phyloP scores from a whole-genome alignment of 495 filamentous ascomycete genomes.

The Chaetomium tenue region DNA sequence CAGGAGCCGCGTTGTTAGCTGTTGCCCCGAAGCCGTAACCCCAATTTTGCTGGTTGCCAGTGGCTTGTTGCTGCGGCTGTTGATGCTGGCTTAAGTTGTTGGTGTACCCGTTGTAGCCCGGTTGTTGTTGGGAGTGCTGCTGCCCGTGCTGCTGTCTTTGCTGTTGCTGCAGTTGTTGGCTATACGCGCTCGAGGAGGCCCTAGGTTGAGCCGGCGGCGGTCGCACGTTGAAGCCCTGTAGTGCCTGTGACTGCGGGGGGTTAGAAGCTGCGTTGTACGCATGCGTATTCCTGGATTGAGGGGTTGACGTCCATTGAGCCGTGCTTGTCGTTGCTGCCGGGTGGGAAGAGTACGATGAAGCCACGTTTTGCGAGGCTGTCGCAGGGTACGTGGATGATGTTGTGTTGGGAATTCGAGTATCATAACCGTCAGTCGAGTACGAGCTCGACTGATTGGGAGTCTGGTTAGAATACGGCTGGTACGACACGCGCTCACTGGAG shows the following conservation, averaged over 20 bases:
- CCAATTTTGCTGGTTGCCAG: constrained; percentile 25
- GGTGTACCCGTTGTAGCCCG: constrained; percentile 14
- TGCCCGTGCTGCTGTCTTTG: constrained; percentile 28
- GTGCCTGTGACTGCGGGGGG: constrained; percentile 25
- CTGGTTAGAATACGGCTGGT: constrained; percentile 29
- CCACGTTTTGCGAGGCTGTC: constrained; percentile 25
- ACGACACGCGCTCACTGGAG: constrained; percentile 26
- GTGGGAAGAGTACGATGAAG: constrained; percentile 28
- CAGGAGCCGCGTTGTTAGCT: constrained; percentile 15
- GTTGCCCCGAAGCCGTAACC: constrained; percentile 22
- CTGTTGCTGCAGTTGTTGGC: constrained; percentile 30
- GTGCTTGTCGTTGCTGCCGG: constrained; percentile 22
- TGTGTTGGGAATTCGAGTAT: constrained; percentile 18
- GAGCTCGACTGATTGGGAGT: constrained; percentile 22
- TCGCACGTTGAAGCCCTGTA: constrained; percentile 32
- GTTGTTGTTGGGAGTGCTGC: constrained; percentile 23
- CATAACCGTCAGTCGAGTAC: constrained; percentile 30
- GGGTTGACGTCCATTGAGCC: constrained; percentile 29
- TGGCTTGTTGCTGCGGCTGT: constrained; percentile 26
- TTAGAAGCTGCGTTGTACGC: constrained; percentile 24
- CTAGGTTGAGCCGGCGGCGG: constrained; percentile 26
- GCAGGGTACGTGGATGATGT: constrained; percentile 20
- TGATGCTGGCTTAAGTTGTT: constrained; percentile 21
- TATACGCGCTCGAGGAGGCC: constrained; percentile 25
- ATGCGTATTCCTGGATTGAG: constrained; percentile 26